Conservation (phyloP, 768 basidiomycete species). For the Macrolepiota dolichaula region DNA sequence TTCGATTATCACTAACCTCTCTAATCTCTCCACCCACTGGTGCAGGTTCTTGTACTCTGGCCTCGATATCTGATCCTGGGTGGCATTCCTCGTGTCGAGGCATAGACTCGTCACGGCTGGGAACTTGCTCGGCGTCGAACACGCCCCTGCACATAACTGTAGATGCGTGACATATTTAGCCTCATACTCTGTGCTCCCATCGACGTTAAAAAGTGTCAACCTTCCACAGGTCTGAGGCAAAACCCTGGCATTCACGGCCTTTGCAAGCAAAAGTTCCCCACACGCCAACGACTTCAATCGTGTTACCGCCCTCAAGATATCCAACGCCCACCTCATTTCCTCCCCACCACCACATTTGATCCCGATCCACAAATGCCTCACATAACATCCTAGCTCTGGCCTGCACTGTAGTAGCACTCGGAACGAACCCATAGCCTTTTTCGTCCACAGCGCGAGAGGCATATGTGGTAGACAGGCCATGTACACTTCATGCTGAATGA, state of each 20-base stretch:
- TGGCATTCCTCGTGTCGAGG: constrained; percentile 2
- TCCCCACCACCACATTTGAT: constrained; percentile 2
- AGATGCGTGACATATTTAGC: not conserved
- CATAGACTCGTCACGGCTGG: constrained; percentile 4
- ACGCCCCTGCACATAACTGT: constrained; percentile 2
- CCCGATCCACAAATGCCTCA: constrained; percentile 30
- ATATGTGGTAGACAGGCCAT: constrained; percentile 30
- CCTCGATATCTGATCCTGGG: not conserved
- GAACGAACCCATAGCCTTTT: constrained; percentile 29
- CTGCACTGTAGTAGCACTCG: constrained; percentile 17
- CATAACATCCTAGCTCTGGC: constrained; percentile 16
- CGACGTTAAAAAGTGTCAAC: constrained; percentile 5
- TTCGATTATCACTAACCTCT: not conserved
- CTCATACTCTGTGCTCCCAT: not conserved
- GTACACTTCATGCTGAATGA: constrained; percentile 26
- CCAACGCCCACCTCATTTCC: constrained; percentile 1
- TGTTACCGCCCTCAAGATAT: not conserved
- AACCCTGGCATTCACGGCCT: not conserved
- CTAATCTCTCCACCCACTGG: not conserved
- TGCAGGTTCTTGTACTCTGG: constrained; percentile 3
- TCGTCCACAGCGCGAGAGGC: constrained; percentile 28
- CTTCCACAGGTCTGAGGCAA: not conserved
- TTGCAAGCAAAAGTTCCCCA: not conserved
- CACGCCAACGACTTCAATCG: constrained; percentile 5
- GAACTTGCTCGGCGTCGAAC: constrained; percentile 1